A percentile compares a stretch with the other conserved stretches of the same genome.
phyloP scores from a whole-genome alignment of 805 yeast genomes.

The Candida tibetensis region DNA sequence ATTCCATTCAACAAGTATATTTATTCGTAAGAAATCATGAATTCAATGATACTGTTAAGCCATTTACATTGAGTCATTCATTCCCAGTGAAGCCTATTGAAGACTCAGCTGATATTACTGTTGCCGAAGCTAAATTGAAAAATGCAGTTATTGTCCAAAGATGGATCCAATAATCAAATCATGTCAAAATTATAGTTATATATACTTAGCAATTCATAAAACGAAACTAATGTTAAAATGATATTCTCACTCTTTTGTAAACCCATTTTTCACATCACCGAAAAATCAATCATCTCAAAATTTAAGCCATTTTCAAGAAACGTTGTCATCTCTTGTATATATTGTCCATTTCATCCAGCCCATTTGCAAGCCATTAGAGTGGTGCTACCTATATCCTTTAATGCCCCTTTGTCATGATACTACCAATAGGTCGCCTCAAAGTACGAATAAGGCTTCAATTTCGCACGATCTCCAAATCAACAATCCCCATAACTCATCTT shows the following conservation, averaged over 20 bases:
- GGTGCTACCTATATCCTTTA: no score
- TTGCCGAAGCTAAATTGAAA: conserved; percentile 71
- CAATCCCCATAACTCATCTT: not conserved
- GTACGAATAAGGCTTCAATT: not conserved
- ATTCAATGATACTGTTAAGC: conserved; percentile 44
- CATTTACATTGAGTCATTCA: conserved; percentile 69
- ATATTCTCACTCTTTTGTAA: no score
- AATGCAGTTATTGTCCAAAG: conserved; percentile 90
- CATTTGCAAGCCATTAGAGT: no score
- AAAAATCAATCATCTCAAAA: no score
- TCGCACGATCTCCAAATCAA: no score
- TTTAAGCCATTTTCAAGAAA: no score
- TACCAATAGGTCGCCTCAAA: not conserved
- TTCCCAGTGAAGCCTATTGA: conserved; percentile 78
- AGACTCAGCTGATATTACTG: conserved; percentile 47
- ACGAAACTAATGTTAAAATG: no score
- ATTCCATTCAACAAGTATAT: conserved; percentile 63
- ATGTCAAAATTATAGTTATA: no score
- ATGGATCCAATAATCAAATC: conserved; percentile 52
- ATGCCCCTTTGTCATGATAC: conserved; percentile 1
- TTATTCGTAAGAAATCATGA: conserved; percentile 57
- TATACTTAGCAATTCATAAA: no score
- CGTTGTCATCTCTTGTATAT: no score
- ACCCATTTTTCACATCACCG: no score
- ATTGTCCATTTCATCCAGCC: no score